Conservation (phyloP, 805 yeast species). For the Wickerhamiella occidentalis region DNA sequence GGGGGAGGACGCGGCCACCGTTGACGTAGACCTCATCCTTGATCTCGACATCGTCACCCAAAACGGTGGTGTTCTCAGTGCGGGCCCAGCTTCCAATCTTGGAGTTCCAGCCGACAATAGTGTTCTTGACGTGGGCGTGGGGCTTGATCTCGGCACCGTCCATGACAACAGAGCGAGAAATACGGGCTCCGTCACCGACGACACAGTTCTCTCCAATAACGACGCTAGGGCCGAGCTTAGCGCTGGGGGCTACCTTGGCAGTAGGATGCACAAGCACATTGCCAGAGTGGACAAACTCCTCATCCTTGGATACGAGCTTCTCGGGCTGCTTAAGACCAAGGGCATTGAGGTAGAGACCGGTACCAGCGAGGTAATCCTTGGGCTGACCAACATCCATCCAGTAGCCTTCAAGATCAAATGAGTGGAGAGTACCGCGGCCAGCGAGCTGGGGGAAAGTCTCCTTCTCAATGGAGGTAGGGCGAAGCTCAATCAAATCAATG, state of each 20-base stretch:
- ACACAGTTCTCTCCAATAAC: conserved; percentile 93
- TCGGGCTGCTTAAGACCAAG: conserved; percentile 69
- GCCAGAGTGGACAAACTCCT: conserved; percentile 71
- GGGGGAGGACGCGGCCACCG: conserved; percentile 99
- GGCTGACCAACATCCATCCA: conserved; percentile 99
- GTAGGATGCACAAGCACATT: conserved; percentile 90
- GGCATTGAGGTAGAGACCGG: conserved; percentile 80
- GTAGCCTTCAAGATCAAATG: conserved; percentile 96
- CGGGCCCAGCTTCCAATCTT: conserved; percentile 98
- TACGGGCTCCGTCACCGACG: conserved; percentile 97
- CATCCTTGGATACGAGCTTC: conserved; percentile 46
- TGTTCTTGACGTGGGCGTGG: conserved; percentile 94
- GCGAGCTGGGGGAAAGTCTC: conserved; percentile 97
- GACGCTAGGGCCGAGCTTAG: conserved; percentile 97
- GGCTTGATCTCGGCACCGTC: conserved; percentile 86
- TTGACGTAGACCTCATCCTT: conserved; percentile 97
- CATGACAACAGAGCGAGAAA: conserved; percentile 86
- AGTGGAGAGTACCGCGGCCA: conserved; percentile 75
- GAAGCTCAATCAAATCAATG: conserved; percentile 89
- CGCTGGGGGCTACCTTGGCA: conserved; percentile 82
- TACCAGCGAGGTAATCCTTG: conserved; percentile 96
- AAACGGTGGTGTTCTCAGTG: conserved; percentile 91
- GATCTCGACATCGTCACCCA: conserved; percentile 98
- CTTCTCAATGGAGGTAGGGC: conserved; percentile 98
- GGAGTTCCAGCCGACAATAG: conserved; percentile 99